A percentile compares a stretch with the other conserved stretches of the same genome.
Evolutionary conservation across 2,329 filamentous ascomycete genomes (phyloP).

Genomic region (Fusarium torulosum): DNA sequence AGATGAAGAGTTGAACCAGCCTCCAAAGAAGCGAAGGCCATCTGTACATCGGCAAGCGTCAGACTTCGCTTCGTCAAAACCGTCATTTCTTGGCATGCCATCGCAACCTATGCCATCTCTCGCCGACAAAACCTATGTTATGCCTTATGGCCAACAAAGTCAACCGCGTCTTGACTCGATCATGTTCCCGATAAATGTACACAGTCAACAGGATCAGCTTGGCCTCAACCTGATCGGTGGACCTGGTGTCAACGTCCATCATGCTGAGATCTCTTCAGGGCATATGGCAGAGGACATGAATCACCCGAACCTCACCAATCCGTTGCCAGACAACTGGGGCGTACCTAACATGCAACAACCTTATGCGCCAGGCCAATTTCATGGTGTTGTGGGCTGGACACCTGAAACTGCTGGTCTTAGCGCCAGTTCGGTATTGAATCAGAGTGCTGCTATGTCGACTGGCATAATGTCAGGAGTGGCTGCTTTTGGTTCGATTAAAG

Average conservation of each 20-base stretch:
- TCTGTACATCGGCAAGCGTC: constrained; percentile 48
- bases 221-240: constrained; percentile 49
- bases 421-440: constrained; percentile 48
- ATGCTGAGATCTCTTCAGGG: constrained; percentile 26
- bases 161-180: constrained; percentile 45
- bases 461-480: constrained; percentile 44
- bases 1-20: constrained; percentile 43
- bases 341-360: constrained; percentile 43
- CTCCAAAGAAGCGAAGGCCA: constrained; percentile 50
- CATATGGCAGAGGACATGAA: constrained; percentile 32
- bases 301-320: constrained; percentile 45
- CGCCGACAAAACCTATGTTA: constrained; percentile 33
- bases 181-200: constrained; percentile 47
- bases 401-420: constrained; percentile 49
- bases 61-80: constrained; percentile 50
- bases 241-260: constrained; percentile 48
- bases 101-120: constrained; percentile 38
- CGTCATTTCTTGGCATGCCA: constrained; percentile 45
- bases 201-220: constrained; percentile 42
- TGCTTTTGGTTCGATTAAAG: constrained; percentile 29
- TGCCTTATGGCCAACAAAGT: constrained; percentile 33
- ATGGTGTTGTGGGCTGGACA: constrained; percentile 48
- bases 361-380: constrained; percentile 38
- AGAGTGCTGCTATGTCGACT: constrained; percentile 44
- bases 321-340: constrained; percentile 48